Evolutionary conservation across 306 rosid genomes (phyloP).

Genomic region (Castanea crenata): DNA sequence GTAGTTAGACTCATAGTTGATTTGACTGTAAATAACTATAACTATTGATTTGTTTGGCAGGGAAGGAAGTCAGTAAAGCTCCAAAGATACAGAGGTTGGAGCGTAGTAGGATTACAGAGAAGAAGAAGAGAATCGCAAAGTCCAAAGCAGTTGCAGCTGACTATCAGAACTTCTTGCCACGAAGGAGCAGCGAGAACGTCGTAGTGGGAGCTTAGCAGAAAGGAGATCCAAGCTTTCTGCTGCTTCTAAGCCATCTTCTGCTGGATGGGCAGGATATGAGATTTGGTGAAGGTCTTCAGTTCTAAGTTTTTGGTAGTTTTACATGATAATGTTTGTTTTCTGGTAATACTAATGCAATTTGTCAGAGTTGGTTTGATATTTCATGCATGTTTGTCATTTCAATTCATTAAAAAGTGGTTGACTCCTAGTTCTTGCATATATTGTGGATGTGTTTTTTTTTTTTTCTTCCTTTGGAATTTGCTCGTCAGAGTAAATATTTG

Average conservation of each 20-base stretch:
- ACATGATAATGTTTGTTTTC: too few species aligned
- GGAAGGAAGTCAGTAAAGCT: constrained; percentile 1
- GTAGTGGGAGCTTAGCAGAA: not conserved
- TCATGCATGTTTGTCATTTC: too few species aligned
- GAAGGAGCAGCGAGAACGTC: not conserved
- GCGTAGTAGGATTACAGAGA: not conserved
- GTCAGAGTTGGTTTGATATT: too few species aligned
- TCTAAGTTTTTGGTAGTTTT: too few species aligned
- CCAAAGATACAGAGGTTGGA: not conserved
- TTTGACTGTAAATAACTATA: too few species aligned
- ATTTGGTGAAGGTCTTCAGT: not conserved
- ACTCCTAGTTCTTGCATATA: too few species aligned
- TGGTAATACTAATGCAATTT: too few species aligned
- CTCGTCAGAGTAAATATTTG: too few species aligned
- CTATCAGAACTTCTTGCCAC: not conserved
- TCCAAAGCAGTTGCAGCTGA: not conserved
- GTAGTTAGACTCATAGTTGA: not conserved
- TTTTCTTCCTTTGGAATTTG: too few species aligned
- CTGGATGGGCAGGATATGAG: not conserved
- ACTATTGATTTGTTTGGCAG: not conserved
- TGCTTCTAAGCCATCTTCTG: constrained; percentile 1
- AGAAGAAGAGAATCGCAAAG: not conserved
- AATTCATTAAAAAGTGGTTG: too few species aligned
- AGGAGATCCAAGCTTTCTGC: constrained; percentile 1
- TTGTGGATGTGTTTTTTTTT: too few species aligned